phyloP scores from a whole-genome alignment of 2,329 filamentous ascomycete species.

The Ceratocystis alfenasii region DNA sequence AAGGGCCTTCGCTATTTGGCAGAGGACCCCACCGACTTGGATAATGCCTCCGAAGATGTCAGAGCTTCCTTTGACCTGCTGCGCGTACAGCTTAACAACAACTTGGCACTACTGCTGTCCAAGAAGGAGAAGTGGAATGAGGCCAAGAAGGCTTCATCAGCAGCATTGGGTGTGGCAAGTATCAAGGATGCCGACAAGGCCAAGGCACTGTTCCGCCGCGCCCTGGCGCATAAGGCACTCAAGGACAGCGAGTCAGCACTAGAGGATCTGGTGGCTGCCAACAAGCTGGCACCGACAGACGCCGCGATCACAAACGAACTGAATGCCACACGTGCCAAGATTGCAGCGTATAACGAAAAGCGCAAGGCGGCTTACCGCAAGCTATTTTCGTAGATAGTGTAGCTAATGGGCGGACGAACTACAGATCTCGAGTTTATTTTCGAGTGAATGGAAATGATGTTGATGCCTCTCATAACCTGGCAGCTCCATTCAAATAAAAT shows the following conservation, averaged over 20 bases:
- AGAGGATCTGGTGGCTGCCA: conserved; percentile 62
- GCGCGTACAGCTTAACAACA: conserved; percentile 78
- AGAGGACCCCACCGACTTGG: conserved; percentile 59
- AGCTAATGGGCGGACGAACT: not conserved
- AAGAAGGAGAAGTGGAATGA: conserved; percentile 66
- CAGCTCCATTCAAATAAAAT: not conserved
- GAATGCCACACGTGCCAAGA: conserved; percentile 61
- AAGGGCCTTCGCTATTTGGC: conserved; percentile 85
- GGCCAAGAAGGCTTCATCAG: conserved; percentile 55
- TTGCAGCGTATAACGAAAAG: conserved; percentile 63
- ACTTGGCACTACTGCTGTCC: conserved; percentile 72
- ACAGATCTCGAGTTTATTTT: not conserved
- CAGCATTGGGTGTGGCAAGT: conserved; percentile 56
- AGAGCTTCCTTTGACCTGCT: conserved; percentile 57
- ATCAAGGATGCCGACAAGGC: conserved; percentile 66
- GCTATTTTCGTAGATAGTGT: conserved; percentile 51
- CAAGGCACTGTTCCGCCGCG: conserved; percentile 80
- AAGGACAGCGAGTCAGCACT: conserved; percentile 80
- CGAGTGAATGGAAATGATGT: not conserved
- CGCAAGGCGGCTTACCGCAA: conserved; percentile 89
- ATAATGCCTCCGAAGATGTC: conserved; percentile 58
- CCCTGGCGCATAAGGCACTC: conserved; percentile 57
- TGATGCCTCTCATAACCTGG: not conserved
- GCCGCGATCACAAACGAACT: conserved; percentile 64
- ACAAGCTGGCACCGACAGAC: conserved; percentile 62